Percentiles rank a stretch among this genome's conserved stretches.
phyloP scores from a whole-genome alignment of 73 alveolate genomes.

The Paramecium caudatum region DNA sequence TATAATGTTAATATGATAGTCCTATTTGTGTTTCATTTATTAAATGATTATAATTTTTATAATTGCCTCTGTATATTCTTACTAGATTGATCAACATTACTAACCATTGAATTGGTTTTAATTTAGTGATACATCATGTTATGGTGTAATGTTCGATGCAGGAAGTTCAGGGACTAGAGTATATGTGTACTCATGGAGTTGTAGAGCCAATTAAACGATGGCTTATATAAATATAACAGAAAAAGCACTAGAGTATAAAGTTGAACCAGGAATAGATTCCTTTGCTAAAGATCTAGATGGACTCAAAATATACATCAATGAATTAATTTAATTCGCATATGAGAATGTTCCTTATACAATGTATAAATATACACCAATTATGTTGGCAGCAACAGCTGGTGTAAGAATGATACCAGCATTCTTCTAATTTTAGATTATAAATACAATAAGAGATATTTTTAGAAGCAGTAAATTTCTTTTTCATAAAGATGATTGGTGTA shows the following conservation, averaged over 20 bases:
- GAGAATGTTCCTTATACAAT: slow-evolving; percentile 65
- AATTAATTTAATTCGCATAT: background rate
- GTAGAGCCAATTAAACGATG: slow-evolving; percentile 55
- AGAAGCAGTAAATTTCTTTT: slow-evolving; percentile 46
- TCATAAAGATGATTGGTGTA: slow-evolving; percentile 68
- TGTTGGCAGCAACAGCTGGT: slow-evolving; percentile 78
- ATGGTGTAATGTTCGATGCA: slow-evolving; percentile 78
- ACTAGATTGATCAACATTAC: slow-evolving; percentile 9
- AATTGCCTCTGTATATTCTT: slow-evolving; percentile 5
- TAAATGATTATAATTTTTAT: background rate
- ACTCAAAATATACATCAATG: background rate
- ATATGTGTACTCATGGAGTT: slow-evolving; percentile 74
- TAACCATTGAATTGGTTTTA: slow-evolving; percentile 27
- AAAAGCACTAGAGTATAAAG: slow-evolving; percentile 20
- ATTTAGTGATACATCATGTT: slow-evolving; percentile 52
- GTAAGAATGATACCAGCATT: slow-evolving; percentile 53
- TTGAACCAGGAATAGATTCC: slow-evolving; percentile 32
- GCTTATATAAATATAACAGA: slow-evolving; percentile 56
- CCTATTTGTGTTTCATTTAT: background rate
- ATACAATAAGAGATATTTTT: background rate
- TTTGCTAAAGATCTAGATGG: slow-evolving; percentile 19
- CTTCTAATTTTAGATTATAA: slow-evolving; percentile 23
- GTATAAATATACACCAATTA: slow-evolving; percentile 70
- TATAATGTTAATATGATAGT: slow-evolving; percentile 28
- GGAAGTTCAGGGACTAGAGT: slow-evolving; percentile 76